These are phyloP conservation scores for Geotrichum europaeum DNA, from an alignment of 1,139 yeast species.

Conservation along the genomic window DNA sequence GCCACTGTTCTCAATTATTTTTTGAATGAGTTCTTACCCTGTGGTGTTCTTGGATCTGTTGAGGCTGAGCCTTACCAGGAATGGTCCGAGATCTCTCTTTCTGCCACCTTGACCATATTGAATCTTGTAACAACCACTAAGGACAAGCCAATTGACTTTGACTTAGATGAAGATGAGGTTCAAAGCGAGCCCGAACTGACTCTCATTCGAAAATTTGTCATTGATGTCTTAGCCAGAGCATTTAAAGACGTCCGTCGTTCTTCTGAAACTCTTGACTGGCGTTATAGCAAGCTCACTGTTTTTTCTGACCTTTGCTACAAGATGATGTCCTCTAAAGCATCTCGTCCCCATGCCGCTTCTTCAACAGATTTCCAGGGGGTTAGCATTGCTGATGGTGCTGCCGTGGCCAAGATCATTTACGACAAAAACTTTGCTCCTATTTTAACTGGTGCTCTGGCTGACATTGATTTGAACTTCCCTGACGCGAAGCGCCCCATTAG, in stretches of 20 bases:
- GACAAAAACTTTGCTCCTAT: slow-evolving; percentile 60
- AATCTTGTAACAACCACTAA: slow-evolving; percentile 48
- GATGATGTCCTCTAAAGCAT: slow-evolving; percentile 25
- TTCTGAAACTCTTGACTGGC: slow-evolving; percentile 34
- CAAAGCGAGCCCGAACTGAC: slow-evolving; percentile 62
- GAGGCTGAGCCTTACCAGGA: slow-evolving; percentile 23
- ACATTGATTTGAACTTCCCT: slow-evolving; percentile 67
- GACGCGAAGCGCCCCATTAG: slow-evolving; percentile 53
- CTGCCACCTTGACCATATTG: slow-evolving; percentile 41
- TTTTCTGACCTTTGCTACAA: slow-evolving; percentile 46
- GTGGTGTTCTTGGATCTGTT: slow-evolving; percentile 38
- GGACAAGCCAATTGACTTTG: slow-evolving; percentile 25
- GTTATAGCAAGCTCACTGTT: slow-evolving; percentile 52
- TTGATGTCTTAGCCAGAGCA: slow-evolving; percentile 62
- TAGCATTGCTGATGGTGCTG: slow-evolving; percentile 48
- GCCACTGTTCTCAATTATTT: slow-evolving; percentile 73
- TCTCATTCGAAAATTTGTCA: slow-evolving; percentile 65
- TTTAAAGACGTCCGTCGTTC: slow-evolving; percentile 44
- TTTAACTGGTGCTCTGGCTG: slow-evolving; percentile 53
- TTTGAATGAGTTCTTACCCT: slow-evolving; percentile 67
- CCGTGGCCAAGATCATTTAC: slow-evolving; percentile 55
- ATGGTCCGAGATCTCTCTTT: slow-evolving; percentile 42
- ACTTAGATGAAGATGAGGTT: slow-evolving; percentile 38
- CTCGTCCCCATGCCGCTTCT: slow-evolving; percentile 23
- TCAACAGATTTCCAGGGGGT: slow-evolving; percentile 37